These are phyloP conservation scores for Rhizomucor miehei DNA, from an alignment of 371 early-diverging fungal species.

Conservation along the genomic window DNA sequence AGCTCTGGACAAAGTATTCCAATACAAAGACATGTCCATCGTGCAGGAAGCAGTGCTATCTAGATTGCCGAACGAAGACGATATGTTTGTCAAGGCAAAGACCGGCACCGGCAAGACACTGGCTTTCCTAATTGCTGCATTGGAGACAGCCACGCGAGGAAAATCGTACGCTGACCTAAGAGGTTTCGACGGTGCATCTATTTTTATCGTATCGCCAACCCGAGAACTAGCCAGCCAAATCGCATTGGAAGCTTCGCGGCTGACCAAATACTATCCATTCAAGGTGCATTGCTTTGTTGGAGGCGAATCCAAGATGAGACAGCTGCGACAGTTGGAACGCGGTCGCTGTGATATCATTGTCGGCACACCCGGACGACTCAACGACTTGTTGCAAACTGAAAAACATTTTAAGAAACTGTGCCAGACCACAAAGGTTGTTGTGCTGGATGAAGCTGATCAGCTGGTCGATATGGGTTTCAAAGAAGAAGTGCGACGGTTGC, in stretches of 20 bases:
- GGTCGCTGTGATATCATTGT: slow-evolving; percentile 86
- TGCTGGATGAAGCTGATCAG: slow-evolving; percentile 99
- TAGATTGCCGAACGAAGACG: slow-evolving; percentile 67
- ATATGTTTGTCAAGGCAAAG: slow-evolving; percentile 91
- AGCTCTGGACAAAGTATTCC: slow-evolving; percentile 66
- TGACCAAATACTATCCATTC: slow-evolving; percentile 60
- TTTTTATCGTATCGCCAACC: slow-evolving; percentile 93
- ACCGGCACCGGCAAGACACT: slow-evolving; percentile 99
- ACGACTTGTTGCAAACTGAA: slow-evolving; percentile 78
- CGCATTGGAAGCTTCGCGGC: slow-evolving; percentile 75
- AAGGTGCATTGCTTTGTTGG: slow-evolving; percentile 87
- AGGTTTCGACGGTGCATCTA: slow-evolving; percentile 61
- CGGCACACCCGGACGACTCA: slow-evolving; percentile 93
- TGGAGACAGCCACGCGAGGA: slow-evolving; percentile 65
- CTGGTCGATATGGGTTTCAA: slow-evolving; percentile 99
- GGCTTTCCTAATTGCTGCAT: slow-evolving; percentile 88
- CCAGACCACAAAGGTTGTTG: slow-evolving; percentile 66
- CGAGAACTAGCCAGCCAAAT: slow-evolving; percentile 98
- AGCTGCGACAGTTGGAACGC: slow-evolving; percentile 58
- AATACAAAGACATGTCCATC: slow-evolving; percentile 73
- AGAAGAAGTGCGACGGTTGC: slow-evolving; percentile 84
- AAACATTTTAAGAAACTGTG: slow-evolving; percentile 55
- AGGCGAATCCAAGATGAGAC: slow-evolving; percentile 73
- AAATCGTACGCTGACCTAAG: slow-evolving; percentile 14
- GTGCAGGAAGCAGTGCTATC: slow-evolving; percentile 82